phyloP scores from a whole-genome alignment of 2,329 filamentous ascomycete species.

The Fusarium mexicanum region DNA sequence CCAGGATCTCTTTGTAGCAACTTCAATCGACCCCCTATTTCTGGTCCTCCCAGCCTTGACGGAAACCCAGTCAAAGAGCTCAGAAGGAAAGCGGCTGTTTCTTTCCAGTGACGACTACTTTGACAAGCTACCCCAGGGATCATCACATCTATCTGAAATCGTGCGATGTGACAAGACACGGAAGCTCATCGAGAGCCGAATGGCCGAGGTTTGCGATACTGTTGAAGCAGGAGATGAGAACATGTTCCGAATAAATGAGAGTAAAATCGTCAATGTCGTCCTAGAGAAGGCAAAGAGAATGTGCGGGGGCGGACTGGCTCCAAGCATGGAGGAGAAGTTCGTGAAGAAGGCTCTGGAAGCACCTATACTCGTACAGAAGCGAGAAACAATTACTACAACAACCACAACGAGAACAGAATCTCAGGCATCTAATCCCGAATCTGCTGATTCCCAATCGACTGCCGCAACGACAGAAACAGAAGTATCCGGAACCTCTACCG shows the following conservation, averaged over 20 bases:
- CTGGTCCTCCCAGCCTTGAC: slow-evolving; percentile 78
- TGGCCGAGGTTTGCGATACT: slow-evolving; percentile 79
- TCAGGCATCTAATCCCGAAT: slow-evolving; percentile 37
- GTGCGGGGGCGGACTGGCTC: slow-evolving; percentile 71
- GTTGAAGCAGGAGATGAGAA: slow-evolving; percentile 84
- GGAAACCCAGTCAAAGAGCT: slow-evolving; percentile 53
- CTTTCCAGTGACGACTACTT: slow-evolving; percentile 77
- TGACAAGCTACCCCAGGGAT: slow-evolving; percentile 66
- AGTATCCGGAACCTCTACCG: slow-evolving; percentile 56
- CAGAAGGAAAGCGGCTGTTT: slow-evolving; percentile 69
- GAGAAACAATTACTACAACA: slow-evolving; percentile 50
- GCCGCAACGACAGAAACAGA: slow-evolving; percentile 48
- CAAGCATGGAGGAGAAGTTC: slow-evolving; percentile 86
- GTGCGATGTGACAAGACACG: slow-evolving; percentile 60
- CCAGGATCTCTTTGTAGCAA: slow-evolving; percentile 84
- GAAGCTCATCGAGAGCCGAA: slow-evolving; percentile 68
- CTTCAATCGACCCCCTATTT: slow-evolving; percentile 85
- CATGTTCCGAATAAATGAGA: slow-evolving; percentile 83
- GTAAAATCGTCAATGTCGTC: slow-evolving; percentile 74
- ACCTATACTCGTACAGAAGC: slow-evolving; percentile 75
- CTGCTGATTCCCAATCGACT: slow-evolving; percentile 56
- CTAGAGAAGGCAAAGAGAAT: slow-evolving; percentile 77
- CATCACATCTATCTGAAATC: slow-evolving; percentile 68
- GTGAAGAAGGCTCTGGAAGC: slow-evolving; percentile 79
- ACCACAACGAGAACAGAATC: slow-evolving; percentile 27